phyloP scores from a whole-genome alignment of 2,329 filamentous ascomycete genomes.

The Botrytis elliptica region DNA sequence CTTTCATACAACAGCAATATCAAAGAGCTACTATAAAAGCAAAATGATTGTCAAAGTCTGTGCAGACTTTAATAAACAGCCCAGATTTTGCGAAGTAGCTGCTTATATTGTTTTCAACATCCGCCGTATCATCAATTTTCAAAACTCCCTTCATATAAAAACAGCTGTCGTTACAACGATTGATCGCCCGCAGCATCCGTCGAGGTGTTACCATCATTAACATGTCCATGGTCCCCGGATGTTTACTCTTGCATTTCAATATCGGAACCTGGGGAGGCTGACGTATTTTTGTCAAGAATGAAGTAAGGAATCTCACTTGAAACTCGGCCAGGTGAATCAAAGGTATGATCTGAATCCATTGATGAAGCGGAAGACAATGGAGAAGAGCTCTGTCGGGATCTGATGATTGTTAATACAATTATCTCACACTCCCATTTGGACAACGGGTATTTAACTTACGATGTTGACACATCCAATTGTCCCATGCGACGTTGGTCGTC shows the following conservation, averaged over 20 bases:
- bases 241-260: not conserved
- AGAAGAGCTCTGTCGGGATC: not conserved
- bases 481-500: constrained; percentile 19
- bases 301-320: not conserved
- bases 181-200: not conserved
- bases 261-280: not conserved
- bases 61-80: not conserved
- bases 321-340: not conserved
- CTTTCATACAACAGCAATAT: not conserved
- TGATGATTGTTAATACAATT: not conserved
- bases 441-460: constrained; percentile 6
- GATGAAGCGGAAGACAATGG: not conserved
- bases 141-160: not conserved
- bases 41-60: not conserved
- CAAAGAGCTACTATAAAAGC: not conserved
- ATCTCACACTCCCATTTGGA: not conserved
- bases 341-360: not conserved
- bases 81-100: constrained; percentile 1
- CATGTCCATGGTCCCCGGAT: not conserved
- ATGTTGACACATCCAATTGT: not conserved
- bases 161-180: not conserved
- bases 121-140: not conserved
- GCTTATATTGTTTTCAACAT: not conserved
- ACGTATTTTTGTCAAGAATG: not conserved
- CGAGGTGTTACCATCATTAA: not conserved